phyloP scores from a whole-genome alignment of 2,329 filamentous ascomycete species.

The Lecanosticta acicola region DNA sequence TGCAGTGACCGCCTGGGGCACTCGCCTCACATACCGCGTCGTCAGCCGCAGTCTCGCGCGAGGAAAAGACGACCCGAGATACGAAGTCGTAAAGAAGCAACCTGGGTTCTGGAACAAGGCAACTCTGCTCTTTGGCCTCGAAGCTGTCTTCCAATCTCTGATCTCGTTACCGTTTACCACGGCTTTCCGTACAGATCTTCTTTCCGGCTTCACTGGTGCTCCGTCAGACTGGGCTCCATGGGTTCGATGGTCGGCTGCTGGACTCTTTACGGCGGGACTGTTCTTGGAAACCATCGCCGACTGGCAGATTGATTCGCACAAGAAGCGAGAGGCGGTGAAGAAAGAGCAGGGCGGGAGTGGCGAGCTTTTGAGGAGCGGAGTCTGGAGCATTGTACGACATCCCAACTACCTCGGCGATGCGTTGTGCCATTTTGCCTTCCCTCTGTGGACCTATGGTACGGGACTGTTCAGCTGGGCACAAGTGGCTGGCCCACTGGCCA shows the following conservation, averaged over 20 bases:
- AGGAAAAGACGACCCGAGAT: conserved; percentile 53
- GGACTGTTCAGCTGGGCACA: conserved; percentile 52
- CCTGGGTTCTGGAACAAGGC: conserved; percentile 55
- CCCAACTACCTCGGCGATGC: conserved; percentile 60
- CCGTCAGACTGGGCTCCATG: conserved; percentile 32
- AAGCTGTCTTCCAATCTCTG: conserved; percentile 52
- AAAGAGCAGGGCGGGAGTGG: conserved; percentile 19
- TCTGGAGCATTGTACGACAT: conserved; percentile 58
- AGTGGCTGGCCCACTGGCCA: conserved; percentile 51
- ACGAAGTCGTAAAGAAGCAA: conserved; percentile 48
- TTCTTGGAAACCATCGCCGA: conserved; percentile 54
- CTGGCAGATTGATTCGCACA: conserved; percentile 50
- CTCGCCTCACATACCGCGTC: conserved; percentile 52
- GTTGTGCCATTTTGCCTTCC: conserved; percentile 55
- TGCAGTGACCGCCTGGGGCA: conserved; percentile 55
- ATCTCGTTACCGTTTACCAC: conserved; percentile 54
- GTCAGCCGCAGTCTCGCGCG: conserved; percentile 45
- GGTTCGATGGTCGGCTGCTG: conserved; percentile 40
- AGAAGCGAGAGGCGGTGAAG: conserved; percentile 33
- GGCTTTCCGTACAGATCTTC: conserved; percentile 39
- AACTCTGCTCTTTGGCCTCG: conserved; percentile 52
- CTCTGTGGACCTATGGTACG: conserved; percentile 51
- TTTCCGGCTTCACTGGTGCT: conserved; percentile 12
- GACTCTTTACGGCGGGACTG: conserved; percentile 52
- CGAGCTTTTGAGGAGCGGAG: conserved; percentile 49